Base-by-base conservation (phyloP, 1,139 yeast species). In the Arxiozyma bovina region DNA sequence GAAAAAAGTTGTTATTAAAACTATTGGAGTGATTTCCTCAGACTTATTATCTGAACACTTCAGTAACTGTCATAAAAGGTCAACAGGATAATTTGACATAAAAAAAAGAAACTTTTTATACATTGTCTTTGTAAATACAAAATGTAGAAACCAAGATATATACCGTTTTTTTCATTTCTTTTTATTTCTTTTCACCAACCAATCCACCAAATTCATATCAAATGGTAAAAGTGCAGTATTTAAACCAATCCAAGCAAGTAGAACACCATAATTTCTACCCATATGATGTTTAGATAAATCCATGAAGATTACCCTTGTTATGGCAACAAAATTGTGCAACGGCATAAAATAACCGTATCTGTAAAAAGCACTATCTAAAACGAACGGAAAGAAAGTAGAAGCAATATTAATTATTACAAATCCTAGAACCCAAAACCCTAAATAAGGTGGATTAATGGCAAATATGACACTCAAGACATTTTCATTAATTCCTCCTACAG, bases 271-370 rank as follows among this genome's bases (percentile, higher is more conserved):
- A 62, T 82, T 77, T 57, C 81, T 66, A 6, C 87, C 88, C 63
- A 85, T 59, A 21, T 76, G 65, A 1, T 81, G 81, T 63, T 77
- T 81, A 67, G 80, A 77, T 1, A 83, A 69, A 62, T 81, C 71
- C 60, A 82, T 77, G 55, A 85, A 74, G 18, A 84, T 74, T 3
- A 83, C 84, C 63, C 79, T 78, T 60, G 74, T 74, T 22, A 81
- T 74, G 56, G 80, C 83, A 51, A 75, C 77, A 0, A 82, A 77
- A 60, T 83, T 82, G 64, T 77, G 79, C 61, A 85, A 75, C 0
- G 91, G 91, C 71, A 82, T 70, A 34, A 79, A 83, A 63, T 82
- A 82, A 8, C 90, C 89, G 66, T 78, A 82, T 50, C 81, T 70
- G 68, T 77, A 85, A 58, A 84, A 81, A 23, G 67, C 62, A 3